phyloP scores from a whole-genome alignment of 1,284 basidiomycete species.

The Cryptococcus deneoformans region DNA sequence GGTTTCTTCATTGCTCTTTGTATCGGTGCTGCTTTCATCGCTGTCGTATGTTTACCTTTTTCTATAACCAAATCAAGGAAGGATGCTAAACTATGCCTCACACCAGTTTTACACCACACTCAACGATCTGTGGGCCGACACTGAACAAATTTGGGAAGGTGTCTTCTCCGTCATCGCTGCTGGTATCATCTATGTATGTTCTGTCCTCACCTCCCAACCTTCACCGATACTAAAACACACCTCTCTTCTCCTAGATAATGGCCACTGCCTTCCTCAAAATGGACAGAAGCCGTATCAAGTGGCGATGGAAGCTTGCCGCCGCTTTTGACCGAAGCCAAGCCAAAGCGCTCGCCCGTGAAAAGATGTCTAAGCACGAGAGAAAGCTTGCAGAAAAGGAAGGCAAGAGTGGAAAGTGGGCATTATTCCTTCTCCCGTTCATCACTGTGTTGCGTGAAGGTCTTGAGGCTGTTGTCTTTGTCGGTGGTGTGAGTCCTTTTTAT shows the following conservation, averaged over 20 bases:
- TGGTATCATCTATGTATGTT: conserved; percentile 64
- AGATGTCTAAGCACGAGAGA: conserved; percentile 4
- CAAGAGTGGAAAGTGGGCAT: conserved; percentile 67
- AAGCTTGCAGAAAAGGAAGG: conserved; percentile 17
- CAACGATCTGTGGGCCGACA: conserved; percentile 54
- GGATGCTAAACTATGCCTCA: neutral
- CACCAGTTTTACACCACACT: conserved; percentile 55
- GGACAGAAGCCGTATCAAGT: conserved; percentile 73
- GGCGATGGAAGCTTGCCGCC: conserved; percentile 78
- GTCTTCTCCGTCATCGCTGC: conserved; percentile 77
- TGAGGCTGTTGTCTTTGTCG: conserved; percentile 90
- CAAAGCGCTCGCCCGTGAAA: conserved; percentile 10
- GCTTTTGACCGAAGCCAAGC: conserved; percentile 61
- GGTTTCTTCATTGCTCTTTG: conserved; percentile 74
- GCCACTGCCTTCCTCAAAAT: conserved; percentile 66
- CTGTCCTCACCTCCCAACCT: neutral
- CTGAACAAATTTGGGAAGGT: conserved; percentile 57
- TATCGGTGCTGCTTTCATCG: conserved; percentile 58
- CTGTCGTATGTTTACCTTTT: conserved; percentile 43
- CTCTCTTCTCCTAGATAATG: conserved; percentile 53
- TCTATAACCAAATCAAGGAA: neutral
- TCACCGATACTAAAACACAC: neutral
- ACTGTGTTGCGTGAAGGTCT: conserved; percentile 90
- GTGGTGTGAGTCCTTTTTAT: conserved; percentile 58
- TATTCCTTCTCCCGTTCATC: conserved; percentile 83